Percentiles rank a stretch among this genome's conserved stretches.
Conservation (phyloP, 257 asterid species). For the Jaltomata sinuosa region DNA sequence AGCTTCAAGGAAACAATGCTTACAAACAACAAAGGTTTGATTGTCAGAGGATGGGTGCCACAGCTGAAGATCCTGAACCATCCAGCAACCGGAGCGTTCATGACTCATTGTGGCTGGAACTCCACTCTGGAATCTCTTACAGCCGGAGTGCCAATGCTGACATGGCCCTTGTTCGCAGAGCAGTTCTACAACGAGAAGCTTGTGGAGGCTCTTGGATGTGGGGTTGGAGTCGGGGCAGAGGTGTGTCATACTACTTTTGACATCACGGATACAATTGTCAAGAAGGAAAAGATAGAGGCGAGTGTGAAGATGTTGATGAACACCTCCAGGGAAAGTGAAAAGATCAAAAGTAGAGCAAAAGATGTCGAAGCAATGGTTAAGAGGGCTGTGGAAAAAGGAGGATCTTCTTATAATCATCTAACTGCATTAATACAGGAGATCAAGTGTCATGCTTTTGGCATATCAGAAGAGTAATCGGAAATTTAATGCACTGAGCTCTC, state of each 20-base stretch:
- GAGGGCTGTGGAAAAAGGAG: conserved; percentile 3
- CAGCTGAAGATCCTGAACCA: conserved; percentile 14
- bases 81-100: conserved; percentile 13
- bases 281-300: neutral
- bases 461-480: neutral
- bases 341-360: conserved; percentile 4
- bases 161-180: conserved; percentile 27
- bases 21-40: conserved; percentile 7
- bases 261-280: neutral
- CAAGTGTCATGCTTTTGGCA: conserved; percentile 4
- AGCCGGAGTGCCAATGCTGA: conserved; percentile 19
- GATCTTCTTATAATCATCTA: conserved; percentile 16
- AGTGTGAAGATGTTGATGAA: conserved; percentile 2
- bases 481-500: neutral
- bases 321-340: neutral
- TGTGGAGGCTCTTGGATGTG: neutral
- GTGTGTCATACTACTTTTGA: neutral
- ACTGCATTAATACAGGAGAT: conserved; percentile 1
- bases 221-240: conserved; percentile 12
- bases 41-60: conserved; percentile 20
- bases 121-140: conserved; percentile 14
- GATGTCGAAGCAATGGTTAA: neutral
- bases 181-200: conserved; percentile 23
- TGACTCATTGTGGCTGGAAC: conserved; percentile 33
- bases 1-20: conserved; percentile 11